Evolutionary conservation across 768 basidiomycete species (phyloP).

Genomic region (Calocera viscosa): DNA sequence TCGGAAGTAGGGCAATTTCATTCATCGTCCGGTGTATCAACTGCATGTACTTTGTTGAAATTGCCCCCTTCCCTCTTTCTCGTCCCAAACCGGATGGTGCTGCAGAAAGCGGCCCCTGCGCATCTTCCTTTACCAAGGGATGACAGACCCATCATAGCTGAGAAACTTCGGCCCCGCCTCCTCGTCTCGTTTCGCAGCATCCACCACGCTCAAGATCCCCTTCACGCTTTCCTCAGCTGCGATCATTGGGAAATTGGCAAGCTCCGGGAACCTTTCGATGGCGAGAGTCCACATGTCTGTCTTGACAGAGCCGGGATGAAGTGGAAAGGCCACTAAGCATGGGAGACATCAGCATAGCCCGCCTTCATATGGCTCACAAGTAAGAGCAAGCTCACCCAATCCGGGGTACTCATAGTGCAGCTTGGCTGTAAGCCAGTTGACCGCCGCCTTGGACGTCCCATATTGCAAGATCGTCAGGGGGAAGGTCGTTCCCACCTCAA

Average conservation of each 20-base stretch:
- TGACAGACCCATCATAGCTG: too few relatives aligned
- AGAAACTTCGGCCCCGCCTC: too few relatives aligned
- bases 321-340: neutral
- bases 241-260: neutral
- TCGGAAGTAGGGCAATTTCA: too few relatives aligned
- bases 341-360: neutral
- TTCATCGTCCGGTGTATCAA: too few relatives aligned
- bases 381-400: neutral
- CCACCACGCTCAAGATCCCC: too few relatives aligned
- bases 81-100: too few relatives aligned
- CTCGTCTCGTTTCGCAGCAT: too few relatives aligned
- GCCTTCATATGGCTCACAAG: neutral
- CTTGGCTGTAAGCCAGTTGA: constrained; percentile 15
- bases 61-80: too few relatives aligned
- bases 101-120: too few relatives aligned
- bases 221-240: constrained; percentile 7
- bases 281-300: neutral
- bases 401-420: constrained; percentile 8
- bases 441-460: constrained; percentile 16
- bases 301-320: constrained; percentile 8
- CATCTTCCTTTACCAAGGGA: too few relatives aligned
- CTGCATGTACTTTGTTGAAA: too few relatives aligned
- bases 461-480: neutral
- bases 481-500: neutral
- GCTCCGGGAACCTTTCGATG: neutral